These are phyloP conservation scores for Colletotrichum liaoningense DNA, from an alignment of 2,329 filamentous ascomycete genomes.

Conservation along the genomic window DNA sequence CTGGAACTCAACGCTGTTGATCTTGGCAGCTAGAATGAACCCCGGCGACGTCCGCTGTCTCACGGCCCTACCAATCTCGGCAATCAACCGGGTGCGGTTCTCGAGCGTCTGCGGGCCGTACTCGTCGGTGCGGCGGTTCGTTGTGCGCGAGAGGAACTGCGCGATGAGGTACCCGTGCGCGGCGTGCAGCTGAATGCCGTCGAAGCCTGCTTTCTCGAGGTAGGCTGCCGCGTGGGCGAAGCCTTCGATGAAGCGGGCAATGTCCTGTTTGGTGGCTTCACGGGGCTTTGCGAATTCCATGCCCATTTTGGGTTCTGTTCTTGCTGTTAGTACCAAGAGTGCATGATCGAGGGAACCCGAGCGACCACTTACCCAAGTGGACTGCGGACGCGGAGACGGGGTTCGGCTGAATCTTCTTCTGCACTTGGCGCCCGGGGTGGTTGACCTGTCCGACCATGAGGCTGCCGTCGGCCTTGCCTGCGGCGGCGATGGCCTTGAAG, in stretches of 20 bases:
- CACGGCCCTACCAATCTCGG: constrained; percentile 53
- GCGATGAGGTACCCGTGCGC: constrained; percentile 66
- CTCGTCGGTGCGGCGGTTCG: constrained; percentile 62
- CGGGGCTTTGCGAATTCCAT: constrained; percentile 59
- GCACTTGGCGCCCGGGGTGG: constrained; percentile 70
- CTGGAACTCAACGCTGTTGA: constrained; percentile 69
- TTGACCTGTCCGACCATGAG: constrained; percentile 71
- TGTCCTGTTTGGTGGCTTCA: constrained; percentile 64
- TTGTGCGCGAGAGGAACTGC: constrained; percentile 61
- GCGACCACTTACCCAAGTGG: constrained; percentile 40
- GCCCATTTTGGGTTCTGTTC: constrained; percentile 39
- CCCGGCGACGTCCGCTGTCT: constrained; percentile 42
- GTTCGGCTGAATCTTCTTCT: constrained; percentile 44
- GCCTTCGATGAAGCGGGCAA: constrained; percentile 66
- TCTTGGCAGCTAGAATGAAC: constrained; percentile 65
- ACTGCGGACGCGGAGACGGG: constrained; percentile 56
- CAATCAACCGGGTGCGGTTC: constrained; percentile 57
- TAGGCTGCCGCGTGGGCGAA: constrained; percentile 73
- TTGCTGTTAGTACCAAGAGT: not conserved
- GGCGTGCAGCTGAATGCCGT: constrained; percentile 63
- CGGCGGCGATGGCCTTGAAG: constrained; percentile 67
- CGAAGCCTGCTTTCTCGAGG: constrained; percentile 70
- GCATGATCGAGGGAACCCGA: too few relatives aligned
- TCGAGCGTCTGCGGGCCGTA: constrained; percentile 56
- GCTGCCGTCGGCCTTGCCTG: constrained; percentile 67